phyloP scores from a whole-genome alignment of 805 yeast genomes.

The Zygoascus tannicola region DNA sequence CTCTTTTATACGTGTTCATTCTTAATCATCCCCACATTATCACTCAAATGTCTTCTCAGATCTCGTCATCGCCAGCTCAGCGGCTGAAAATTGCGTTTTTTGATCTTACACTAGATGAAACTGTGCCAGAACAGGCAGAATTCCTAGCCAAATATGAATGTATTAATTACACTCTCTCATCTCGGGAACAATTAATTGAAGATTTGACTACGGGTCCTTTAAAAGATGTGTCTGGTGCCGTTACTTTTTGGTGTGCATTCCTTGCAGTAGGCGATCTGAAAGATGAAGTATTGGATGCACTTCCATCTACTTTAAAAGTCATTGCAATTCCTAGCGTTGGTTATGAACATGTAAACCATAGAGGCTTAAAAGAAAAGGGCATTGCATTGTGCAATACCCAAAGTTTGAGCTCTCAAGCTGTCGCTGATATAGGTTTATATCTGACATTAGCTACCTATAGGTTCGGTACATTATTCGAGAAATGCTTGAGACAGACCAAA shows the following conservation, averaged over 20 bases:
- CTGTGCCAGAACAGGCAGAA: not conserved
- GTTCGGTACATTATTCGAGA: conserved; percentile 41
- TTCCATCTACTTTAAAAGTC: conserved; percentile 41
- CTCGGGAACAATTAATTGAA: conserved; percentile 31
- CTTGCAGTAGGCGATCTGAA: conserved; percentile 17
- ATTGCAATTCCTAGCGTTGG: conserved; percentile 56
- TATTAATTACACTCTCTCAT: conserved; percentile 10
- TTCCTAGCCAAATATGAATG: conserved; percentile 1
- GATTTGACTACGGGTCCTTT: conserved; percentile 32
- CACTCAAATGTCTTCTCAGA: not conserved
- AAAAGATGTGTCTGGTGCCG: conserved; percentile 42
- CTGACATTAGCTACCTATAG: conserved; percentile 54
- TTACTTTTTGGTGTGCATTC: conserved; percentile 48
- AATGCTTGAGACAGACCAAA: conserved; percentile 32
- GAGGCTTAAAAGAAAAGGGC: conserved; percentile 34
- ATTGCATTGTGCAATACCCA: conserved; percentile 52
- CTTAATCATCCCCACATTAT: no score
- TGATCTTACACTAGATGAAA: not conserved
- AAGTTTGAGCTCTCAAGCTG: conserved; percentile 47
- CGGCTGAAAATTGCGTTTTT: not conserved
- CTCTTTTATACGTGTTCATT: not conserved
- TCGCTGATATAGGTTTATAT: conserved; percentile 60
- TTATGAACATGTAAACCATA: conserved; percentile 42
- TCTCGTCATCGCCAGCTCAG: not conserved
- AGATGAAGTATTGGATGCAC: conserved; percentile 31